Base-by-base conservation (phyloP, 352 stramenopile species). In the Pythium myriotylum region DNA sequence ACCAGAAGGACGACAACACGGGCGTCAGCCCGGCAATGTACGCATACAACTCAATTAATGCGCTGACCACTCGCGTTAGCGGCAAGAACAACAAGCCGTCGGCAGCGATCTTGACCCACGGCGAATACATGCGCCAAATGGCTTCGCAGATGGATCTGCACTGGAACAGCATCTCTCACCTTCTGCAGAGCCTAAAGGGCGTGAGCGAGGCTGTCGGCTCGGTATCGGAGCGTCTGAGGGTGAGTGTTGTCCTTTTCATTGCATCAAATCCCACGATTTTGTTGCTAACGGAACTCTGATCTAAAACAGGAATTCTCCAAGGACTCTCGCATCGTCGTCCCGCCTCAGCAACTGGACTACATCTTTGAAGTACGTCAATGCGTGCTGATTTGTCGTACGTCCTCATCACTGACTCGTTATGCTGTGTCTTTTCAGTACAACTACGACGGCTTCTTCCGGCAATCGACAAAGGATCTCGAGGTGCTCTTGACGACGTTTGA, bases 91-190 rank as follows among this genome's bases (percentile, higher is more conserved):
- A 70, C 14, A 70, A 76, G n/a, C 84, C 86, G 9, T 91, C 77
- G 0, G 64, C 81, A 26, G 86, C 86, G 20, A 89, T 95, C 53
- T 73, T 91, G 13, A 85, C 86, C 29, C 86, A 95, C 60, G 82
- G 84, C 24, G 81, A 91, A 55, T 95, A 93, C 73, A 95, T 95
- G 86, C 86, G 84, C n/a, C 84, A 93, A 64, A 78, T 95, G 59
- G 79, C 73, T 45, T 85, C 84, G 67, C 82, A 93, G 60, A 73
- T 95, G 70, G 86, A 93, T 73, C 68, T 92, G 57, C 86, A 95
- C 74, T 92, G 82, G 80, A 91, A 91, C 73, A 93, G 82, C 63
- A 85, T 93, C 65, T 88, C 81, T 60, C 80, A 91, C 64, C 62
- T 95, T 41, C 75, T 91, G 42, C 79, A 92, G 59, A 95, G 81